Percentiles rank a stretch among this genome's conserved stretches.
Conservation (phyloP, 1,284 basidiomycete genomes). For the Malassezia caprae region DNA sequence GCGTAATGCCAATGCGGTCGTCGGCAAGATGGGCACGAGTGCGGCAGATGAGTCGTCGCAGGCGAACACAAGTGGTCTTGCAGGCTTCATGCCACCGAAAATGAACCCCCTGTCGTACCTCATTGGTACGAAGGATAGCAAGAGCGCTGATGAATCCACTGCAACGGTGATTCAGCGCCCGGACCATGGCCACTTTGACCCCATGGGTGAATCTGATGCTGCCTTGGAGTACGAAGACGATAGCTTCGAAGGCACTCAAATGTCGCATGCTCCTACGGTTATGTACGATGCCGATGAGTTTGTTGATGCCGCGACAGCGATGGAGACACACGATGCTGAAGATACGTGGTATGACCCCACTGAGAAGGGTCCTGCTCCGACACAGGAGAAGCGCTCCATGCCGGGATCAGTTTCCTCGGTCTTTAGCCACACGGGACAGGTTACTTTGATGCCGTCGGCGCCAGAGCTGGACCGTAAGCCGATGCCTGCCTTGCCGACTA, state of each 20-base stretch:
- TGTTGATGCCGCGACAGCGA: neutral
- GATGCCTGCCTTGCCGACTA: neutral
- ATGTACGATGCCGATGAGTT: slow-evolving; percentile 17
- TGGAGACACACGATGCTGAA: neutral
- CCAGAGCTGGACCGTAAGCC: neutral
- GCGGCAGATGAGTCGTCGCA: neutral
- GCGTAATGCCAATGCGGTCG: neutral
- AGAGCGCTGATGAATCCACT: neutral
- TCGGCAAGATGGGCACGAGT: no score
- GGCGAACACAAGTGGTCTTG: neutral
- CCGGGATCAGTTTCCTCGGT: neutral
- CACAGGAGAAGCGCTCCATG: neutral
- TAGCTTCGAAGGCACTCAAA: slow-evolving; percentile 4
- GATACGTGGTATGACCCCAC: neutral
- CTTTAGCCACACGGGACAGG: neutral
- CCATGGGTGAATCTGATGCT: neutral
- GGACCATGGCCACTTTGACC: neutral
- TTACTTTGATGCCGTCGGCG: neutral
- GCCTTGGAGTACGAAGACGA: neutral
- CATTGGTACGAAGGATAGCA: neutral
- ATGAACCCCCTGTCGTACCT: neutral
- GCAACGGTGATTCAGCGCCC: neutral
- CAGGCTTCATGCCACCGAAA: neutral
- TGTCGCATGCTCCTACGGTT: slow-evolving; percentile 5
- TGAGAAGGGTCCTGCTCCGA: neutral